These are phyloP conservation scores for Didymella glomerata DNA, from an alignment of 2,329 filamentous ascomycete species.

Conservation along the genomic window DNA sequence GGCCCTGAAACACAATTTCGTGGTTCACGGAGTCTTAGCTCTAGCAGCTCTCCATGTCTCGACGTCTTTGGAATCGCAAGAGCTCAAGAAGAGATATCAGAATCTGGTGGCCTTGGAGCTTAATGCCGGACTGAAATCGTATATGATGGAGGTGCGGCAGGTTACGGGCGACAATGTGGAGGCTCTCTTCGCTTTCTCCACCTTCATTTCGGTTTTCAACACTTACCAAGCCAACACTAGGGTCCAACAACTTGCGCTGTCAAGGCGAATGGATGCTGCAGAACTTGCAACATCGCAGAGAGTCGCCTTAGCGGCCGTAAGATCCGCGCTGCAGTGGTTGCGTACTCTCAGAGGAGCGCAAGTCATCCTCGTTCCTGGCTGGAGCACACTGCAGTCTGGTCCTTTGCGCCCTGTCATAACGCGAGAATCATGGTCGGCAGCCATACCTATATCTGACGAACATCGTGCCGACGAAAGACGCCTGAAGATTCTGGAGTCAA, in stretches of 20 bases:
- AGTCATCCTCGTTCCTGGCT: slow-evolving; percentile 39
- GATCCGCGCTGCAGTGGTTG: slow-evolving; percentile 7
- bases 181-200: slow-evolving; percentile 46
- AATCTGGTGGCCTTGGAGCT: slow-evolving; percentile 37
- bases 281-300: not conserved
- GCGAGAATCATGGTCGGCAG: slow-evolving; percentile 40
- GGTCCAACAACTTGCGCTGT: not conserved
- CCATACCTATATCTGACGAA: slow-evolving; percentile 22
- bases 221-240: slow-evolving; percentile 28
- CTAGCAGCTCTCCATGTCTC: slow-evolving; percentile 56
- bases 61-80: slow-evolving; percentile 30
- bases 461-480: slow-evolving; percentile 30
- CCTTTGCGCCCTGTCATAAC: slow-evolving; percentile 26
- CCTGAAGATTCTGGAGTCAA: slow-evolving; percentile 27
- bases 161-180: slow-evolving; percentile 53
- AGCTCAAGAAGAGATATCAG: slow-evolving; percentile 24
- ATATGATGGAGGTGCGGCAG: slow-evolving; percentile 33
- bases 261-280: not conserved
- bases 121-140: slow-evolving; percentile 33
- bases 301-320: not conserved
- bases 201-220: slow-evolving; percentile 28
- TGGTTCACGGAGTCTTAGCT: slow-evolving; percentile 55
- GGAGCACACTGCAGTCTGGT: slow-evolving; percentile 30
- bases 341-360: slow-evolving; percentile 34
- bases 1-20: slow-evolving; percentile 50